Percentiles rank a stretch among this genome's conserved stretches.
phyloP scores from a whole-genome alignment of 202 grass and related monocot species.

The Schoenoplectus tabernaemontani region DNA sequence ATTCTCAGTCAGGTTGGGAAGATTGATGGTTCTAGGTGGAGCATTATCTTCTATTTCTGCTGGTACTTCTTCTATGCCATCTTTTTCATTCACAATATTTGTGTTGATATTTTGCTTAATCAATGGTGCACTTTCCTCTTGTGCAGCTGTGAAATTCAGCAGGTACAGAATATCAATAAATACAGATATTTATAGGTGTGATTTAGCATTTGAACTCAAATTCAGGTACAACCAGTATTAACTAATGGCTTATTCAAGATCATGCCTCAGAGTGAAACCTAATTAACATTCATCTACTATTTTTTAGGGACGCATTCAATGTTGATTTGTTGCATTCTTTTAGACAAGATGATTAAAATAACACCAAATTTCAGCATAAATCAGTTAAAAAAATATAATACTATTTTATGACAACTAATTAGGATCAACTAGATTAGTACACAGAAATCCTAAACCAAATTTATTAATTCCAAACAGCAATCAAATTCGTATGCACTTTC shows the following conservation, averaged over 20 bases:
- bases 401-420: neutral
- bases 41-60: neutral
- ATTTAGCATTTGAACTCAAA: neutral
- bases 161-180: neutral
- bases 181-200: neutral
- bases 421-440: neutral
- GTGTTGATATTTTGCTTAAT: neutral
- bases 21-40: neutral
- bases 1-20: conserved; percentile 1
- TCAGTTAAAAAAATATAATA: neutral
- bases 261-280: neutral
- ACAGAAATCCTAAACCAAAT: neutral
- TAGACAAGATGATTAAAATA: neutral
- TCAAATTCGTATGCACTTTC: neutral
- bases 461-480: neutral
- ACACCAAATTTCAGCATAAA: neutral
- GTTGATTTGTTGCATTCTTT: neutral
- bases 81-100: neutral
- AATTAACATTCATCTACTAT: neutral
- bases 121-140: neutral
- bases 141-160: neutral
- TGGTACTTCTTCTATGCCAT: conserved; percentile 18
- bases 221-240: neutral
- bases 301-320: neutral
- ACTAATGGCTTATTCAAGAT: neutral